Evolutionary conservation across 2,329 filamentous ascomycete species (phyloP), one percentile per base, ranked within the genome.

Genomic region (Fusarium veterinarium): DNA sequence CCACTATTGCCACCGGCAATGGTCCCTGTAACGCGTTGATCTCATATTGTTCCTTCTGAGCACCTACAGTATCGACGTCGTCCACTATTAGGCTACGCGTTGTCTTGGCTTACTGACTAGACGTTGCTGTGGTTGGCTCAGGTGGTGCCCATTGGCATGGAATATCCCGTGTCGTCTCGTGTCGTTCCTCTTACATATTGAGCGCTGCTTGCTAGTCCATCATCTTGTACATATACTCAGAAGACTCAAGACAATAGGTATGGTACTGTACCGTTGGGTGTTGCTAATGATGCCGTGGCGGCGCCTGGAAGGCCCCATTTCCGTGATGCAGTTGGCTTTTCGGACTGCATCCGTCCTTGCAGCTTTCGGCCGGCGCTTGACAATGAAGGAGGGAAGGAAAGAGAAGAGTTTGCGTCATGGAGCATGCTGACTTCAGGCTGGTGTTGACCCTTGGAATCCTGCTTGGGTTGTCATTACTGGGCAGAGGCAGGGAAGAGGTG

Each of bases 261-360:
- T 35, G 19, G 35, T n/a, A 31, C 37, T 45, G 45, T 40, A 40
- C 57, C 19, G n/a, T 58, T 59, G 41, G 64, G 64, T 67, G 70
- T 55, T 62, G 46, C 58, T 53, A 46, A 68, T 77, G 73, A 76
- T 77, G 75, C 52, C 60, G 72, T 77, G 69, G 75, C 73, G 73
- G 69, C 62, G 64, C 55, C 30, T 20, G 51, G 40, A 55, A 40
- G 57, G 37, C 42, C 38, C 49, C 45, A 57, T 57, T 63, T 49
- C 42, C 48, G 58, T 69, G 44, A 49, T 75, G 55, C 37, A 62
- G 57, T 60, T 60, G 52, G 60, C 51, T 49, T 68, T 37, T 41
- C 38, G 57, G 45, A 49, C 58, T 58, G 46, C 62, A 56, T 73
- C 58, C 59, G 67, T 66, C 62, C 41, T 65, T 65, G 67, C 44